A percentile compares a stretch with the other conserved stretches of the same genome.
These are phyloP conservation scores for Daedalea quercina DNA, from an alignment of 768 basidiomycete genomes.

Conservation along the genomic window DNA sequence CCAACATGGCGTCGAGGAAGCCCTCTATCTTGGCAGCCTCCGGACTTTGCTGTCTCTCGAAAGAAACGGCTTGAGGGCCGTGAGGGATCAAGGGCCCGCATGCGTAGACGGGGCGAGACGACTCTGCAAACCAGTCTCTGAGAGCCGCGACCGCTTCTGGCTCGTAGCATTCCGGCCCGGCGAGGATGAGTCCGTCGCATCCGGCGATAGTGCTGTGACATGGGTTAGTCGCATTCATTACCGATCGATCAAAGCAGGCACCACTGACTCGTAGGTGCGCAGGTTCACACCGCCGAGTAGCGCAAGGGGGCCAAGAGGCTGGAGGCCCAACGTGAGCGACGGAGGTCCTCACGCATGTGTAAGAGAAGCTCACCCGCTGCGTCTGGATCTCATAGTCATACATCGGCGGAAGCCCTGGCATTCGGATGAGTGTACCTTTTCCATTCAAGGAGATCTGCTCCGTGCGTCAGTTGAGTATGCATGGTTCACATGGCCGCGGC, in stretches of 20 bases:
- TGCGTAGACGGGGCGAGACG: slow-evolving; percentile 1
- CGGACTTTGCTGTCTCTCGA: neutral
- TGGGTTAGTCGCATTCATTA: neutral
- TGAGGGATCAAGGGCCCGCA: slow-evolving; percentile 1
- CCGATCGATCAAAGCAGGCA: neutral
- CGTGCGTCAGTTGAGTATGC: neutral
- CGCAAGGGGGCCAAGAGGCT: neutral
- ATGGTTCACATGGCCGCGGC: neutral
- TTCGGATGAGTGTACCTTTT: slow-evolving; percentile 5
- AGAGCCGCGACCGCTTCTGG: slow-evolving; percentile 3
- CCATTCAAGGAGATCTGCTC: neutral
- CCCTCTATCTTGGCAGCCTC: neutral
- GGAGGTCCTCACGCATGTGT: neutral
- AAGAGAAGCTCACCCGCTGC: slow-evolving; percentile 9
- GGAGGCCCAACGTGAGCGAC: neutral
- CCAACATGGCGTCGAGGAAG: slow-evolving; percentile 1
- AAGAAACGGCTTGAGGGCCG: neutral
- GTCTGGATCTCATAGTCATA: slow-evolving; percentile 16
- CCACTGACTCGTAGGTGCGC: slow-evolving; percentile 7
- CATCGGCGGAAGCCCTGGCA: slow-evolving; percentile 18
- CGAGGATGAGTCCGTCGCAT: slow-evolving; percentile 7
- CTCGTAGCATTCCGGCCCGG: slow-evolving; percentile 9
- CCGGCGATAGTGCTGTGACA: slow-evolving; percentile 4
- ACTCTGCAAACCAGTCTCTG: slow-evolving; percentile 5
- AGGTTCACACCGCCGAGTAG: neutral